A percentile compares a stretch with the other conserved stretches of the same genome.
These are phyloP conservation scores for Fusarium brevicatenulatum DNA, from an alignment of 2,329 filamentous ascomycete species.

Conservation along the genomic window DNA sequence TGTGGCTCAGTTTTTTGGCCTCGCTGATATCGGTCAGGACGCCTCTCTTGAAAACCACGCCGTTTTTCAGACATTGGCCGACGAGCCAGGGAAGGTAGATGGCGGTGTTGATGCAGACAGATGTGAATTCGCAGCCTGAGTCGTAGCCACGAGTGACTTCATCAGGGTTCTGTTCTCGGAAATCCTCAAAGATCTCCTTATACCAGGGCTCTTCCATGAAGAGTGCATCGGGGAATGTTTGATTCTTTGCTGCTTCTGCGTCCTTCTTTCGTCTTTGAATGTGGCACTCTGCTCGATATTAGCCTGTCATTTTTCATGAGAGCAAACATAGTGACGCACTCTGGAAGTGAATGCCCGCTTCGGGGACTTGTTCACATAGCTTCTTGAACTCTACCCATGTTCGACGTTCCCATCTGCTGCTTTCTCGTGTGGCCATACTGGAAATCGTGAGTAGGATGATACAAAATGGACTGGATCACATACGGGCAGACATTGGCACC, in stretches of 20 bases:
- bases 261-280: constrained; percentile 72
- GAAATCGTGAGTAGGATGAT: neutral
- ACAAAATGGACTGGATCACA: constrained; percentile 45
- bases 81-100: constrained; percentile 89
- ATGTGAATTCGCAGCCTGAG: constrained; percentile 80
- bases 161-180: constrained; percentile 65
- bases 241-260: constrained; percentile 44
- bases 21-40: constrained; percentile 77
- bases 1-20: constrained; percentile 63
- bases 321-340: constrained; percentile 51
- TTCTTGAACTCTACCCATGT: constrained; percentile 73
- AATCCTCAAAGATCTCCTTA: constrained; percentile 76
- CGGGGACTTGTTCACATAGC: constrained; percentile 72
- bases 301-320: neutral
- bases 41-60: constrained; percentile 73
- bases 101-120: constrained; percentile 90
- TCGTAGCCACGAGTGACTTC: constrained; percentile 73
- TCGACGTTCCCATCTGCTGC: constrained; percentile 67
- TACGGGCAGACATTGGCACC: constrained; percentile 83
- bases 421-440: constrained; percentile 57
- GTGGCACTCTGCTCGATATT: constrained; percentile 52
- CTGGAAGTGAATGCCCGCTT: constrained; percentile 85
- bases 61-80: constrained; percentile 79
- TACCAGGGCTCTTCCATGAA: constrained; percentile 77
- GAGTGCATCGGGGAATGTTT: constrained; percentile 68